Evolutionary conservation across 1,284 basidiomycete species (phyloP), one percentile per base, ranked within the genome.

Genomic region (Veloboletus limbatus): DNA sequence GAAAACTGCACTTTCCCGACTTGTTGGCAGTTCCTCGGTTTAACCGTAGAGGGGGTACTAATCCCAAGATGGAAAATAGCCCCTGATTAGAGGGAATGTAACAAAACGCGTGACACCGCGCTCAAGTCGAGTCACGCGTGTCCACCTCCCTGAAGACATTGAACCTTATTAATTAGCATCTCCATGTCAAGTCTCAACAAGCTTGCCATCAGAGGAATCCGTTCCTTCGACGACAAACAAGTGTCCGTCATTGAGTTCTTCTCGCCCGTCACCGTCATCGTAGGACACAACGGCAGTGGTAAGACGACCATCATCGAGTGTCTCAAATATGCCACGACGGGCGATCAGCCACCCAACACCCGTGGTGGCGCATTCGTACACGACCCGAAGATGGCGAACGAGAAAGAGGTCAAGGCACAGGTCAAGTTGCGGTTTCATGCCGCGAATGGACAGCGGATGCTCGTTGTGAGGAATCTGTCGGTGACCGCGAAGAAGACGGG

Each of bases 301-400:
- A 99, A 99, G 74, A 99, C 97, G 61, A 99, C 96, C 2, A 91
- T 99, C 65, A 99, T 99, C 68, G 97, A 99, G 74, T 99, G 96
- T 69, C 81, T 99, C 64, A 99, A 99, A 73, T 99, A 99, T 66
- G 93, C 93, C 5, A 97, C 96, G 0, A 99, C 97, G 0, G 97
- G 97, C 26, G 95, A 99, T 67, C 85, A 99, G 56, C 97, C 97
- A 0, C 93, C 97, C 0, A 97, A 97, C 65, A 94, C 95, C 25
- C 94, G 96, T 55, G 96, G 96, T 22, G 97, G 97, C 24, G 97
- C 97, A 0, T 99, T 99, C 65, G 75, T 99, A 6, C 96, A 99
- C 66, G 97, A 99, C 69, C 97, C 97, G 0, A 95, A 95, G 78
- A 96, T 99, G 84, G 96, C 96, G 8, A 93, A 94, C 59, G 92